Evolutionary conservation across 331 rosid species (phyloP).

Genomic region (Saraca asoca): DNA sequence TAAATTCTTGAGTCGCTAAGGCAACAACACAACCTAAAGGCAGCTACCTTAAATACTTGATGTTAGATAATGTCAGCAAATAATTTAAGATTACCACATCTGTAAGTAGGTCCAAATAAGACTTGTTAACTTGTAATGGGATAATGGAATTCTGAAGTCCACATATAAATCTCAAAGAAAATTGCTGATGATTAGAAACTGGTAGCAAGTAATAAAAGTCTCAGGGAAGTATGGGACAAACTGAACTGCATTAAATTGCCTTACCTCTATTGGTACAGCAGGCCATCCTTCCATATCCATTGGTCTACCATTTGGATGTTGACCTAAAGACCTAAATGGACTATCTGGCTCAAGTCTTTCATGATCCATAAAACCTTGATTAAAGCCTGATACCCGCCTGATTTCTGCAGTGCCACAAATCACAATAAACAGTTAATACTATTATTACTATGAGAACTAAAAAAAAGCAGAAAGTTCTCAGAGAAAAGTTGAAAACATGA

Average conservation of each 20-base stretch:
- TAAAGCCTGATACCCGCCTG: conserved; percentile 63
- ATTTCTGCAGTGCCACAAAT: conserved; percentile 55
- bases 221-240: background rate
- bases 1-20: conserved; percentile 2
- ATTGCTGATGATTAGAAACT: too few relatives aligned
- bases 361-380: conserved; percentile 63
- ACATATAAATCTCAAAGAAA: background rate
- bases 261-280: conserved; percentile 68
- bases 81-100: background rate
- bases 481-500: conserved; percentile 14
- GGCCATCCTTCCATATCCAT: conserved; percentile 88
- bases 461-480: background rate
- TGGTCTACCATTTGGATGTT: conserved; percentile 57
- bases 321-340: conserved; percentile 64
- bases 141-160: conserved; percentile 2
- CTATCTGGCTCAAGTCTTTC: conserved; percentile 74
- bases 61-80: background rate
- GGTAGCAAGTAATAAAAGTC: background rate
- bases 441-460: conserved; percentile 19
- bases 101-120: background rate
- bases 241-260: background rate
- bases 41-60: conserved; percentile 5
- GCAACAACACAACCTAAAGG: background rate
- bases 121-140: background rate
- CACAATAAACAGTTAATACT: conserved; percentile 25